Percentiles rank a stretch among this genome's conserved stretches.
phyloP scores from a whole-genome alignment of 1,139 yeast genomes.

The Taiozyma sp. region DNA sequence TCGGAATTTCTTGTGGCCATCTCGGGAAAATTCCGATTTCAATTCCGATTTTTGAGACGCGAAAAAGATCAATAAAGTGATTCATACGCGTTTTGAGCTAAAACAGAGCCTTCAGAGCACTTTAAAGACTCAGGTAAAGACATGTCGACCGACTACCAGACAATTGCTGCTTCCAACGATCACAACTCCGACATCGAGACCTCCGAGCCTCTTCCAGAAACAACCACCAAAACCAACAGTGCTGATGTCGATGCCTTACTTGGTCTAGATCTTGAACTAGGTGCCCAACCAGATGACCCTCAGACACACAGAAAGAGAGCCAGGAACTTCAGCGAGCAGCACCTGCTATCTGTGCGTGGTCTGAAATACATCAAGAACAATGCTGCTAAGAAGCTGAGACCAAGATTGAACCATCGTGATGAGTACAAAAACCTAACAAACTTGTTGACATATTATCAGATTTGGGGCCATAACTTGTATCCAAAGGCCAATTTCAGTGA shows the following conservation, averaged over 20 bases:
- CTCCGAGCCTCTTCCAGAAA: background rate
- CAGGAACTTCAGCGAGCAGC: conserved; percentile 43
- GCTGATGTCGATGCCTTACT: conserved; percentile 12
- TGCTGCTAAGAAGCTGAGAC: conserved; percentile 33
- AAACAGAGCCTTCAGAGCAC: background rate
- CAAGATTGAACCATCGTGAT: conserved; percentile 32
- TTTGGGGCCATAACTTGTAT: conserved; percentile 81
- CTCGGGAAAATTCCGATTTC: background rate
- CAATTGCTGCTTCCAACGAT: background rate
- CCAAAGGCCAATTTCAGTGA: conserved; percentile 78
- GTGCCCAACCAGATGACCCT: background rate
- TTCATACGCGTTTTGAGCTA: background rate
- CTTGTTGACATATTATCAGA: conserved; percentile 64
- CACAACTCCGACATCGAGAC: background rate
- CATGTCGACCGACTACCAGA: background rate
- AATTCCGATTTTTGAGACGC: background rate
- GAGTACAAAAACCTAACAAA: conserved; percentile 39
- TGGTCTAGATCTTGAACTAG: conserved; percentile 14
- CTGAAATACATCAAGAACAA: conserved; percentile 42
- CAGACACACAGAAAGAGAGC: background rate
- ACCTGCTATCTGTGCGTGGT: conserved; percentile 45
- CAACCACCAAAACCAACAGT: background rate
- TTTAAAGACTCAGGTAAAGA: background rate
- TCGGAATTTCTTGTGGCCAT: background rate
- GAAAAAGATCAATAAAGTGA: background rate